phyloP scores from a whole-genome alignment of 352 stramenopile genomes.

The Stephanocyclus meneghinianus region DNA sequence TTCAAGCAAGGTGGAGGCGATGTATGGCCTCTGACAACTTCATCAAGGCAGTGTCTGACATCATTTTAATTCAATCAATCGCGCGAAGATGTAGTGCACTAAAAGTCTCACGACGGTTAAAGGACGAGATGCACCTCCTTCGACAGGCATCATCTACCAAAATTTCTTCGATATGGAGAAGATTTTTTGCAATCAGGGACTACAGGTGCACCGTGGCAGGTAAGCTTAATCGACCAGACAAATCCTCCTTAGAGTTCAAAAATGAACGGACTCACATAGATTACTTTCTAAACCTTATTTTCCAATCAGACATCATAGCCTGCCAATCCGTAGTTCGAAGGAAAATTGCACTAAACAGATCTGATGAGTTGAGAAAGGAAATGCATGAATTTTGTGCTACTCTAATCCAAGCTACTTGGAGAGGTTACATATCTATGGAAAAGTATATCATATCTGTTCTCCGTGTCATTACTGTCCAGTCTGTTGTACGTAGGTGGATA shows the following conservation, averaged over 20 bases:
- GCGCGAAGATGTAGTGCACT: not conserved
- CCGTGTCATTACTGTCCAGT: constrained; percentile 5
- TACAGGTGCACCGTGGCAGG: constrained; percentile 4
- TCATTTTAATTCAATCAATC: constrained; percentile 5
- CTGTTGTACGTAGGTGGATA: constrained; percentile 1
- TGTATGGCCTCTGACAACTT: not conserved
- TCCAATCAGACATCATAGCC: constrained; percentile 6
- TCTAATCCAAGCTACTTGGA: constrained; percentile 2
- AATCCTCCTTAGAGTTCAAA: too few relatives aligned
- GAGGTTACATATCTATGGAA: not conserved
- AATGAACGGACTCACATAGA: not conserved
- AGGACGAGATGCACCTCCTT: not conserved
- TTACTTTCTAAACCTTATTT: not conserved
- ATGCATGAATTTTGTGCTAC: constrained; percentile 1
- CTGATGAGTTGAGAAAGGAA: not conserved
- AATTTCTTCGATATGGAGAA: constrained; percentile 1
- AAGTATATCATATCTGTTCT: not conserved
- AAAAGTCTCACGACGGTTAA: not conserved
- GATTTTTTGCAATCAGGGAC: not conserved
- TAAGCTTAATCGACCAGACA: not conserved
- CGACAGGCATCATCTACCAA: not conserved
- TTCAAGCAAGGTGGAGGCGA: not conserved
- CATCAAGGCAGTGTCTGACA: not conserved
- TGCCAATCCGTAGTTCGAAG: not conserved
- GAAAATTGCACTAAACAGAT: not conserved